Evolutionary conservation across 371 early-diverging fungal genomes (phyloP), one percentile per base, ranked within the genome.

Genomic region (Mucor mucedo): DNA sequence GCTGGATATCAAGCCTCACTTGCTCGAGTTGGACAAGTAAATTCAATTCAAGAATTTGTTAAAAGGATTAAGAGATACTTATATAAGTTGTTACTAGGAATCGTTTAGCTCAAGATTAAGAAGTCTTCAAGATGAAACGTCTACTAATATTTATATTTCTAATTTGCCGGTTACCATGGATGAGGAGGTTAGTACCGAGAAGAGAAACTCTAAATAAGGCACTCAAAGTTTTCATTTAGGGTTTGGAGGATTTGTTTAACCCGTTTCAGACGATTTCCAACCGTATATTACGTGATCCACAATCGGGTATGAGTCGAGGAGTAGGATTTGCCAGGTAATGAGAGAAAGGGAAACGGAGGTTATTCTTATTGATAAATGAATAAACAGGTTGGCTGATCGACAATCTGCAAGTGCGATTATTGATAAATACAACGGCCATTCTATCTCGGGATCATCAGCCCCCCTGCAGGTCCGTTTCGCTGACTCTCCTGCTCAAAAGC

Each of bases 131-230:
- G 92, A 93, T 64, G 78, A 83, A 52, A 84, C 74, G 5, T 90
- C 92, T 2, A 87, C 93, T 55, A 94, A 94, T 63, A 81, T 94
- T 52, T 94, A 94, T 63, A 76, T 94, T 32, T 91, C 93, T 28
- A 94, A 94, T 63, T 59, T 94, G 61, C 91, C 94, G 21, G 57
- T 88, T 1, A 80, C 80, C 7, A 84, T 90, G 74, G 83, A 78
- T 44, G 94, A 94, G 71, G 77, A 83, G 68, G 89, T 89, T 21
- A 21, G 21, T 21, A 21, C 1, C 21, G 21, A 21, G 21, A 21
- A 21, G 0, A 21, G 21, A 21, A 21, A 21, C 21, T 21, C 21
- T 21, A 21, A 21, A 21, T 21, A 21, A 21, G 21, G 21, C 21
- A 41, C 41, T 41, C 41, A 41, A 9, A 11, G 8, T 41, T 41